Evolutionary conservation across 2,329 filamentous ascomycete species (phyloP).

Genomic region (Fusarium coicis): DNA sequence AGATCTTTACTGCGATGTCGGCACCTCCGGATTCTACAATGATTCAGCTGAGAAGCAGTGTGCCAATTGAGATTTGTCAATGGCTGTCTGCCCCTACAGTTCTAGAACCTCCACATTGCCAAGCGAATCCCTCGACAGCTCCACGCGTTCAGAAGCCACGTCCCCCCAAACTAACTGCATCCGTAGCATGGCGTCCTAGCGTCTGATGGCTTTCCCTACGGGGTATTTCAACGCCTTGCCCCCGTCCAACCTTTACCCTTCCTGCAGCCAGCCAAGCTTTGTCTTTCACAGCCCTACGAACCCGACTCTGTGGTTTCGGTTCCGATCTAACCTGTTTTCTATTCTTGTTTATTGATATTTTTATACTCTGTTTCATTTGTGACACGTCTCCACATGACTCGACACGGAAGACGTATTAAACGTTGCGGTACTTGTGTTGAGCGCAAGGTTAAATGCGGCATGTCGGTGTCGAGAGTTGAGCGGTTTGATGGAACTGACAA

Average conservation of each 20-base stretch:
- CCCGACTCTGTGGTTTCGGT: neutral
- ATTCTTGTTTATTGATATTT: neutral
- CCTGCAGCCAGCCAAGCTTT: constrained; percentile 3
- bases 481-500: neutral
- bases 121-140: neutral
- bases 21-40: neutral
- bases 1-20: neutral
- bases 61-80: neutral
- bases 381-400: constrained; percentile 1
- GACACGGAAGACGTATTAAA: constrained; percentile 30
- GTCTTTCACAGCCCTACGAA: constrained; percentile 3
- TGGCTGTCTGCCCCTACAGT: neutral
- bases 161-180: constrained; percentile 5
- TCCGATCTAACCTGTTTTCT: neutral
- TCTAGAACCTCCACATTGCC: constrained; percentile 1
- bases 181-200: neutral
- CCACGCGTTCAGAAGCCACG: neutral
- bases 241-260: constrained; percentile 2
- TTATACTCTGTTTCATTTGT: neutral
- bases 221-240: constrained; percentile 25
- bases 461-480: neutral
- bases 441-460: constrained; percentile 32
- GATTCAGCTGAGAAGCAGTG: neutral
- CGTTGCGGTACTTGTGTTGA: constrained; percentile 30
- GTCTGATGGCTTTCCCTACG: constrained; percentile 11